Evolutionary conservation across 805 yeast species (phyloP).

Genomic region (Cyberlindnera saturnus): DNA sequence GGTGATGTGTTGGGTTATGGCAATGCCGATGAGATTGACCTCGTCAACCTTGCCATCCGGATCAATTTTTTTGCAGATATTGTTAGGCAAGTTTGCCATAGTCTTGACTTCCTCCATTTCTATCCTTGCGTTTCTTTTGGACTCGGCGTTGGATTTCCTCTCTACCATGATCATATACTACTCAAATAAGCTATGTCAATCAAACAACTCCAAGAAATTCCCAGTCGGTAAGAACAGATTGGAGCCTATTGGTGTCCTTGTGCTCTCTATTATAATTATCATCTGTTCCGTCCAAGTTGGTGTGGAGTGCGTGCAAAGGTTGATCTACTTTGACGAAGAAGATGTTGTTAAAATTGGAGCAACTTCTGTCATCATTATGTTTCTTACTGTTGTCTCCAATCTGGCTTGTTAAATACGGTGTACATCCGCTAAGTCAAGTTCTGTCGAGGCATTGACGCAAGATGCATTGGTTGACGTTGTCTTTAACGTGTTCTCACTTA

Average conservation of each 20-base stretch:
- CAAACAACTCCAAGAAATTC: constrained; percentile 41
- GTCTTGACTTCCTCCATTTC: constrained; percentile 67
- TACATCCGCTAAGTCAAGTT: constrained; percentile 50
- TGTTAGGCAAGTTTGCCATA: constrained; percentile 54
- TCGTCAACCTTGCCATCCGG: constrained; percentile 54
- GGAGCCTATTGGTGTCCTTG: constrained; percentile 74
- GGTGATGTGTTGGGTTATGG: constrained; percentile 46
- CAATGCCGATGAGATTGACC: constrained; percentile 33
- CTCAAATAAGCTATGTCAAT: constrained; percentile 45
- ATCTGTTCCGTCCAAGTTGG: constrained; percentile 70
- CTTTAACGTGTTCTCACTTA: constrained; percentile 62
- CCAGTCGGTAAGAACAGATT: constrained; percentile 70
- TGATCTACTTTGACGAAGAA: constrained; percentile 33
- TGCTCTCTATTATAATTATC: constrained; percentile 66
- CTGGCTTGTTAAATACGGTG: constrained; percentile 62
- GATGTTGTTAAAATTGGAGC: constrained; percentile 42
- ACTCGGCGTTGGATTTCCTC: constrained; percentile 65
- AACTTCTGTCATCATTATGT: constrained; percentile 55
- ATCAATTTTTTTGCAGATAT: constrained; percentile 59
- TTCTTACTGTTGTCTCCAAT: constrained; percentile 53
- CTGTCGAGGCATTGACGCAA: constrained; percentile 75
- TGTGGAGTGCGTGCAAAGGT: constrained; percentile 47
- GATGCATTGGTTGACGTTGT: constrained; percentile 77
- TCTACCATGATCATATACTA: constrained; percentile 71
- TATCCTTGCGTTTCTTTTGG: constrained; percentile 71